A percentile compares a stretch with the other conserved stretches of the same genome.
Conservation (phyloP, 345 rosid species). For the Hirschfeldia incana region DNA sequence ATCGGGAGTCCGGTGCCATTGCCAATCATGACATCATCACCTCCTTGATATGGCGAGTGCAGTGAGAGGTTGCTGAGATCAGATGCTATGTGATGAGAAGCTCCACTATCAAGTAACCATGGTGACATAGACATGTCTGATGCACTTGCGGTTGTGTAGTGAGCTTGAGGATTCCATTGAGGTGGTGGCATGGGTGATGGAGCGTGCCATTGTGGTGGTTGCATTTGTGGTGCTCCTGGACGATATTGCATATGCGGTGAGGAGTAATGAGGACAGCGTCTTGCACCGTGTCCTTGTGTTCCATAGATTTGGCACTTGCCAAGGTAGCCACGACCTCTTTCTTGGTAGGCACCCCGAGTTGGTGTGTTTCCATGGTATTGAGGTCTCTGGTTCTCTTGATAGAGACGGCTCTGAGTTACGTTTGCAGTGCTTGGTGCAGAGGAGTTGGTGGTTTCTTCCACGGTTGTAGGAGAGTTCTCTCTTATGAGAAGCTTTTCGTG, state of each 20-base stretch:
- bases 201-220: neutral
- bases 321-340: neutral
- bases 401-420: too few species aligned
- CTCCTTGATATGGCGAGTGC: neutral
- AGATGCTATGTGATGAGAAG: neutral
- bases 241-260: neutral
- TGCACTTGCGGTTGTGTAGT: neutral
- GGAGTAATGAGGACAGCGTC: neutral
- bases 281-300: neutral
- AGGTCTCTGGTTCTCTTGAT: too few species aligned
- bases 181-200: neutral
- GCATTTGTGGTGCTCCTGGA: neutral
- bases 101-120: neutral
- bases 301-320: neutral
- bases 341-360: neutral
- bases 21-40: neutral
- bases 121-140: neutral
- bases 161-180: neutral
- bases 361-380: neutral
- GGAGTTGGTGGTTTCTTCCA: too few species aligned
- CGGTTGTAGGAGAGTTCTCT: too few species aligned
- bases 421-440: too few species aligned
- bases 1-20: neutral
- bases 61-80: neutral
- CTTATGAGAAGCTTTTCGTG: too few species aligned